Evolutionary conservation across 176 grass and related monocot species (phyloP), one percentile per base, ranked within the genome.

Genomic region (Stipa capillata): DNA sequence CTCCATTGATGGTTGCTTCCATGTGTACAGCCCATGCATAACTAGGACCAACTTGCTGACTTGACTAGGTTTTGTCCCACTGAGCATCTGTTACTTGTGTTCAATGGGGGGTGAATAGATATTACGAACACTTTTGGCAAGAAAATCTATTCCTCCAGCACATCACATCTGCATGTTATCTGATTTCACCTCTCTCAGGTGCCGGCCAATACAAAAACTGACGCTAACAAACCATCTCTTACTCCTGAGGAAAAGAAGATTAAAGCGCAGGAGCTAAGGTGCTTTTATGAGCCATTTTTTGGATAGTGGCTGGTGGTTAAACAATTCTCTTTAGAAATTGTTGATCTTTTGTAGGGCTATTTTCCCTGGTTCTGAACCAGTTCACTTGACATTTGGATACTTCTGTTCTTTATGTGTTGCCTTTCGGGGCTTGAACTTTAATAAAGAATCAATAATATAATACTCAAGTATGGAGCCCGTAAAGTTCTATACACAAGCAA

Each of bases 221-320:
- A 91, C 51, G 83, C 58, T 65, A 79, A 80, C 37, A 96, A 91
- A 57, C 86, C 88, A 5, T 84, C 43, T 83, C 25, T 99, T 58
- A 93, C 97, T 39, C 88, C 90, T 34, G 92, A 99, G 76, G 97
- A 99, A 91, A 73, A 89, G 78, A 99, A 91, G 90, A 58, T 91
- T 60, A 99, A 93, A 87, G 90, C 97, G 3, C 88, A 96, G 49
- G 97, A 99, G 65, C 90, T 96, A 68, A 82, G 92, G 97, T 96
- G 67, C 37, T 71, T 78, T 76, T 52, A 75, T 77, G 54, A 79
- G 83, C 65, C 43, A 60, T 69, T 80, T 80, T 67, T 71, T 79
- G 27, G 45, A n/a, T 25, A 27, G 7, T 68, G 21, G 11, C 24
- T 32, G 27, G n/a, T 41, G 18, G 8, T 72, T 80, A 17, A 51